Evolutionary conservation across 2,329 filamentous ascomycete species (phyloP).

Genomic region (Verruconis gallopava): DNA sequence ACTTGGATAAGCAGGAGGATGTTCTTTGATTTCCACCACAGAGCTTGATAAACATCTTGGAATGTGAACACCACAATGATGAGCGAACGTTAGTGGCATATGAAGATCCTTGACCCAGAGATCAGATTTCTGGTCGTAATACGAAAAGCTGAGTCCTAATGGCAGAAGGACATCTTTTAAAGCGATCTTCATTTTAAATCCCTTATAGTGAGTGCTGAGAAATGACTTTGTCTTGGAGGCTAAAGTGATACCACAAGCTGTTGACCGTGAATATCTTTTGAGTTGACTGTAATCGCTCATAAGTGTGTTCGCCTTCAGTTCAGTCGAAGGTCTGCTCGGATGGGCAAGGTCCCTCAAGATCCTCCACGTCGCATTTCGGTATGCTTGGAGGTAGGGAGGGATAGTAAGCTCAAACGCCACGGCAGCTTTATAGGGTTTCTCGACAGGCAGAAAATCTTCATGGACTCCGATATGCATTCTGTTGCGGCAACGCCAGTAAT

Average conservation of each 20-base stretch:
- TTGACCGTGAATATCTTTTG: background rate
- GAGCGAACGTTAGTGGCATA: background rate
- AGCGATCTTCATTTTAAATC: slow-evolving; percentile 27
- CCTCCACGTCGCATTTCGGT: slow-evolving; percentile 40
- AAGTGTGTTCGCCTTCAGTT: slow-evolving; percentile 6
- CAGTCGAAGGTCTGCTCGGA: slow-evolving; percentile 8
- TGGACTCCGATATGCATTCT: slow-evolving; percentile 33
- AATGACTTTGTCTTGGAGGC: slow-evolving; percentile 36
- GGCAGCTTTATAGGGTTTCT: slow-evolving; percentile 24
- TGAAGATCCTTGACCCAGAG: slow-evolving; percentile 25
- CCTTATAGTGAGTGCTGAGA: slow-evolving; percentile 35
- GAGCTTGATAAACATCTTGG: slow-evolving; percentile 11
- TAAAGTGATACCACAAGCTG: slow-evolving; percentile 21
- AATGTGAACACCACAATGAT: background rate
- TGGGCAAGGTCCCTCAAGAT: slow-evolving; percentile 29
- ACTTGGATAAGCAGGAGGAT: slow-evolving; percentile 25
- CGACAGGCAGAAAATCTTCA: slow-evolving; percentile 37
- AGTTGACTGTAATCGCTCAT: background rate
- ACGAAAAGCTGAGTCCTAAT: slow-evolving; percentile 34
- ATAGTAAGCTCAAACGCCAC: slow-evolving; percentile 40
- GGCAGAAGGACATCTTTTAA: slow-evolving; percentile 32
- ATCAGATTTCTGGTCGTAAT: slow-evolving; percentile 31
- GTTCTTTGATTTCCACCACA: slow-evolving; percentile 18
- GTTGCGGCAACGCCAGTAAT: slow-evolving; percentile 21
- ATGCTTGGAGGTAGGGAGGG: slow-evolving; percentile 33